Conservation (phyloP, 257 asterid genomes). For the Solanum sparsipilum region DNA sequence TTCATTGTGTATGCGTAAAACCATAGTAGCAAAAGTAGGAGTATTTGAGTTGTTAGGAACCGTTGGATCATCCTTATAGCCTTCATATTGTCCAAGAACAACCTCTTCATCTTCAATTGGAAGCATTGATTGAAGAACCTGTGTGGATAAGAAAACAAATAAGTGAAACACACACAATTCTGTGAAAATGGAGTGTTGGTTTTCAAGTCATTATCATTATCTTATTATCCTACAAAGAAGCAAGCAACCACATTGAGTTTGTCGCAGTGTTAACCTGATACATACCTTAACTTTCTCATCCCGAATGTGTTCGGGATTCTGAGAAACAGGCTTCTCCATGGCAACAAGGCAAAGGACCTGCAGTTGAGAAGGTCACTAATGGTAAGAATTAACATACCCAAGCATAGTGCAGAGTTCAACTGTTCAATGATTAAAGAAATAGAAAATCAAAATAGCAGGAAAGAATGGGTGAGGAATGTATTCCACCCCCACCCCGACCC, state of each 20-base stretch:
- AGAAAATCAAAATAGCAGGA: neutral
- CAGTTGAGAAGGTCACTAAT: neutral
- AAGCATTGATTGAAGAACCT: constrained; percentile 91
- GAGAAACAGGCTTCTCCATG: constrained; percentile 89
- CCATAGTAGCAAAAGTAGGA: constrained; percentile 74
- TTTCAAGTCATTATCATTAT: neutral
- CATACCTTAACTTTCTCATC: constrained; percentile 95
- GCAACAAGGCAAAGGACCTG: constrained; percentile 94
- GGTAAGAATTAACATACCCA: neutral
- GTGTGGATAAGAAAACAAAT: constrained; percentile 8
- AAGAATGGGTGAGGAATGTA: neutral
- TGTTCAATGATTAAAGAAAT: neutral
- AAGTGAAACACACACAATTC: neutral
- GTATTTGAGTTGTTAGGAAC: constrained; percentile 87
- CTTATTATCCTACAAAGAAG: neutral
- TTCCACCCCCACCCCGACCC: neutral
- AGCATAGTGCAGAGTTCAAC: neutral
- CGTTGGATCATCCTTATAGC: constrained; percentile 78
- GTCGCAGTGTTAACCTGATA: neutral
- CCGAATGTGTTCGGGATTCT: constrained; percentile 74
- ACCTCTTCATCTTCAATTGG: constrained; percentile 89
- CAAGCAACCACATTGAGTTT: neutral
- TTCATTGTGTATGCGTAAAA: constrained; percentile 72
- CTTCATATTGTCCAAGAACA: constrained; percentile 93
- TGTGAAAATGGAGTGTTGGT: neutral